Evolutionary conservation across 108 stramenopile genomes (phyloP).

Genomic region (Skeletonema grethae): DNA sequence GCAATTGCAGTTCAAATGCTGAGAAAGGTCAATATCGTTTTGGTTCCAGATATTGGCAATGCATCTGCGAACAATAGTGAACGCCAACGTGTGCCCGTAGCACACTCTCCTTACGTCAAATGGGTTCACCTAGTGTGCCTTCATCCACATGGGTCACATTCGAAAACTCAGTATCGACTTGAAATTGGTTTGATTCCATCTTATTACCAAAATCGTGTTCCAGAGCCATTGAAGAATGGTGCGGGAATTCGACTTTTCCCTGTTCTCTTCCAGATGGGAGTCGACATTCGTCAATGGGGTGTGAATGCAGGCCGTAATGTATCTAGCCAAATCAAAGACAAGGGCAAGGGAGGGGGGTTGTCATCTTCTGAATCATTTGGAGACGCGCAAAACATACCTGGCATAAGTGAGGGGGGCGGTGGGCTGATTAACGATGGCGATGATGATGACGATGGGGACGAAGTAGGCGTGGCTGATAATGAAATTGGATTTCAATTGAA

Average conservation of each 20-base stretch:
- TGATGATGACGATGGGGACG: constrained; percentile 33
- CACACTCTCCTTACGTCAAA: constrained; percentile 67
- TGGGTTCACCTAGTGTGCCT: constrained; percentile 55
- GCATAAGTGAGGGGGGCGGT: constrained; percentile 16
- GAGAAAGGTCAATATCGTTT: constrained; percentile 65
- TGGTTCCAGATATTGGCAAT: constrained; percentile 53
- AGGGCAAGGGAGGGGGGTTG: constrained; percentile 34
- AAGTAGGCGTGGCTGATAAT: constrained; percentile 66
- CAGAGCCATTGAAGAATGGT: constrained; percentile 63
- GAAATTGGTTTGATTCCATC: constrained; percentile 67
- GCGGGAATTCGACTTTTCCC: constrained; percentile 75
- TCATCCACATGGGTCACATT: constrained; percentile 12
- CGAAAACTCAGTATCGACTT: constrained; percentile 54
- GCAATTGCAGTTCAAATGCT: constrained; percentile 84
- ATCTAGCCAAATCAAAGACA: constrained; percentile 52
- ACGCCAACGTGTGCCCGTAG: constrained; percentile 48
- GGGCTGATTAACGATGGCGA: constrained; percentile 57
- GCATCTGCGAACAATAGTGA: constrained; percentile 6
- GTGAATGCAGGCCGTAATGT: constrained; percentile 69
- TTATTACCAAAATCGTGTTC: constrained; percentile 71
- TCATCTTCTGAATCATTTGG: constrained; percentile 59
- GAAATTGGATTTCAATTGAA: constrained; percentile 84
- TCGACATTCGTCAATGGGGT: constrained; percentile 91
- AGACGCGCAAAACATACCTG: neutral
- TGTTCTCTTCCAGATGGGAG: constrained; percentile 86